phyloP scores from a whole-genome alignment of 352 stramenopile genomes.

The Phytopythium ostracodes region DNA sequence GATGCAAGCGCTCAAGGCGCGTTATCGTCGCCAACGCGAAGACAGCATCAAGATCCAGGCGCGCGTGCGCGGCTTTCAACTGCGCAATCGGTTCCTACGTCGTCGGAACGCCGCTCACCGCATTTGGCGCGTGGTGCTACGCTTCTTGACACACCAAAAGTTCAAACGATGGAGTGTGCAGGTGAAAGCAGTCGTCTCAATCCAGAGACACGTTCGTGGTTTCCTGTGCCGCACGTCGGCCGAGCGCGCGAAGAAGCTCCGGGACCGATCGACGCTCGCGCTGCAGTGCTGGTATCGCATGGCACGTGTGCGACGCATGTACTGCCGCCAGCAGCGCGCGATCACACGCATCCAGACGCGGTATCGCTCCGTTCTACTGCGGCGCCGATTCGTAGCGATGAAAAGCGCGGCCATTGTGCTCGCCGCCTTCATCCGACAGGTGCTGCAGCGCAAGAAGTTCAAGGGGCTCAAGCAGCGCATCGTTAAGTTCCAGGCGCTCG shows the following conservation, averaged over 20 bases:
- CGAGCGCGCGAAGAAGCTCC: constrained; percentile 53
- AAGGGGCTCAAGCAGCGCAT: constrained; percentile 55
- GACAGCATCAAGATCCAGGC: constrained; percentile 30
- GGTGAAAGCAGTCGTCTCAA: constrained; percentile 26
- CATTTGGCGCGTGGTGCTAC: constrained; percentile 29
- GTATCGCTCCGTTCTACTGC: constrained; percentile 34
- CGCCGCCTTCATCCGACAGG: constrained; percentile 63
- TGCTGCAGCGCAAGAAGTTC: constrained; percentile 62
- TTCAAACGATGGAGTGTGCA: constrained; percentile 32
- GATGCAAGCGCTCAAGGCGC: constrained; percentile 21
- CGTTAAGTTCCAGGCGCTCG: constrained; percentile 59
- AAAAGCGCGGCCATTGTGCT: constrained; percentile 60
- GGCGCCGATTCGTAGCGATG: constrained; percentile 39
- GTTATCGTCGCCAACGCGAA: constrained; percentile 8
- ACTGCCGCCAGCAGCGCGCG: constrained; percentile 19
- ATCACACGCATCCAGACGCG: constrained; percentile 42
- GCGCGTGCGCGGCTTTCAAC: constrained; percentile 23
- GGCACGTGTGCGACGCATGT: constrained; percentile 27
- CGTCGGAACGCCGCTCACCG: constrained; percentile 28
- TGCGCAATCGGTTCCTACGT: constrained; percentile 21
- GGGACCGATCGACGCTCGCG: constrained; percentile 24
- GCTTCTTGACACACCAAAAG: constrained; percentile 41
- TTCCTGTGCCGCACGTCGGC: constrained; percentile 61
- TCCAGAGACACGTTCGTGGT: constrained; percentile 44
- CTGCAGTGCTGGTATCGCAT: constrained; percentile 67